A percentile compares a stretch with the other conserved stretches of the same genome.
These are phyloP conservation scores for Solanum phureja DNA, from an alignment of 257 asterid genomes.

Conservation along the genomic window DNA sequence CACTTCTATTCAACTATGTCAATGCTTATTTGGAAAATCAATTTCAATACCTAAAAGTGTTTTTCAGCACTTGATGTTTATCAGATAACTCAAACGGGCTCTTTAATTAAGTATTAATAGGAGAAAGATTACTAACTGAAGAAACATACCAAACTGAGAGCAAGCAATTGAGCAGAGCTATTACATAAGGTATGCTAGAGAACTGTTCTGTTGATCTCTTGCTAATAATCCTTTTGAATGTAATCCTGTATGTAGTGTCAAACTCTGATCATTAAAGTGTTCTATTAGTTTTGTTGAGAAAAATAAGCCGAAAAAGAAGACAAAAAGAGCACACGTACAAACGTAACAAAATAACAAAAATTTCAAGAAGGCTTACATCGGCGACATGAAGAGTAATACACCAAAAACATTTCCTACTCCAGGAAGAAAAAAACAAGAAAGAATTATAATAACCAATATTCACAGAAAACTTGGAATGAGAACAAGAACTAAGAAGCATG, in stretches of 20 bases:
- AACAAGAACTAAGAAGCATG: neutral
- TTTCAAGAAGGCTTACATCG: constrained; percentile 32
- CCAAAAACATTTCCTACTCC: constrained; percentile 60
- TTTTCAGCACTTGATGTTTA: neutral
- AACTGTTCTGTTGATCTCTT: constrained; percentile 51
- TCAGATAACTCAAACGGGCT: neutral
- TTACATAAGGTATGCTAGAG: constrained; percentile 51
- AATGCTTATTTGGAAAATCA: neutral
- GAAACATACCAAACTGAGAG: constrained; percentile 38
- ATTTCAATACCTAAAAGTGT: neutral
- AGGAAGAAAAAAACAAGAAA: neutral
- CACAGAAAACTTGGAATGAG: neutral
- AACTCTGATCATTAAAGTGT: no score
- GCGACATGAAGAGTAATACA: constrained; percentile 65
- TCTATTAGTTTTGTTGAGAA: neutral
- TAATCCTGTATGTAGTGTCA: constrained; percentile 23
- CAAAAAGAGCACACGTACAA: neutral
- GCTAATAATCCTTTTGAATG: constrained; percentile 46
- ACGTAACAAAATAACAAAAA: neutral
- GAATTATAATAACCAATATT: neutral
- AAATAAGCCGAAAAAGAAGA: neutral
- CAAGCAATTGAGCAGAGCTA: constrained; percentile 51
- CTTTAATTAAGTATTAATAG: neutral
- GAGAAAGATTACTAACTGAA: no score
- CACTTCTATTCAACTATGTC: neutral